These are phyloP conservation scores for Ilex asprella DNA, from an alignment of 257 asterid genomes.

Conservation along the genomic window DNA sequence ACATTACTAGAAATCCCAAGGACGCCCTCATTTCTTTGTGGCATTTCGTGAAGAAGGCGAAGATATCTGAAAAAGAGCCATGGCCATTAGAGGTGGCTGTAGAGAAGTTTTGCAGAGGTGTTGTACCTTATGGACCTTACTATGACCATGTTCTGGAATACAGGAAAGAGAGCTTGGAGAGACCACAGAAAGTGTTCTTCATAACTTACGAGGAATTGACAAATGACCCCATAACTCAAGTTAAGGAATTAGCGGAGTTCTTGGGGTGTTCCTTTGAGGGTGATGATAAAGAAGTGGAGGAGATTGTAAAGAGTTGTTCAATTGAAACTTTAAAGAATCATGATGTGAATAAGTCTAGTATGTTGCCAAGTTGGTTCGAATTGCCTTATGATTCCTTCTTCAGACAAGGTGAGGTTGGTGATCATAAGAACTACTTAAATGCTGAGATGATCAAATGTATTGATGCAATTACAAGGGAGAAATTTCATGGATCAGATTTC, in stretches of 20 bases:
- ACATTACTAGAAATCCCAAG: constrained; percentile 17
- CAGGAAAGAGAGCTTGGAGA: constrained; percentile 9
- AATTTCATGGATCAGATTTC: constrained; percentile 35
- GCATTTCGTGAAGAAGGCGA: constrained; percentile 14
- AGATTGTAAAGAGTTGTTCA: constrained; percentile 6
- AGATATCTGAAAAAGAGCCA: constrained; percentile 6
- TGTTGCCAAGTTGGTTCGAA: constrained; percentile 18
- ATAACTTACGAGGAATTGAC: constrained; percentile 10
- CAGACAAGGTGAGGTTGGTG: constrained; percentile 50
- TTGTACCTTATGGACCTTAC: constrained; percentile 11
- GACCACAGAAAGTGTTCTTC: constrained; percentile 2
- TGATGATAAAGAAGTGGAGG: constrained; percentile 9
- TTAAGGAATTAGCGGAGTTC: constrained; percentile 10
- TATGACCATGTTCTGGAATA: constrained; percentile 14
- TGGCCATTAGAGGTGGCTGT: constrained; percentile 9
- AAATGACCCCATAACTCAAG: constrained; percentile 1
- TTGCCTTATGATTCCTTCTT: constrained; percentile 41
- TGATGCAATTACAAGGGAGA: constrained; percentile 30
- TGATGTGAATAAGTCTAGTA: constrained; percentile 9
- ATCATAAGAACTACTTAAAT: constrained; percentile 25
- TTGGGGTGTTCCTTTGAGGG: constrained; percentile 6
- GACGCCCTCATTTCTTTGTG: constrained; percentile 12
- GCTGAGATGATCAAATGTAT: constrained; percentile 31
- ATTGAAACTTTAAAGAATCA: constrained; percentile 5
- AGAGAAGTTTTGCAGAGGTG: constrained; percentile 11